phyloP scores from a whole-genome alignment of 805 yeast species.

The Cyberlindnera euphorbiiphila region DNA sequence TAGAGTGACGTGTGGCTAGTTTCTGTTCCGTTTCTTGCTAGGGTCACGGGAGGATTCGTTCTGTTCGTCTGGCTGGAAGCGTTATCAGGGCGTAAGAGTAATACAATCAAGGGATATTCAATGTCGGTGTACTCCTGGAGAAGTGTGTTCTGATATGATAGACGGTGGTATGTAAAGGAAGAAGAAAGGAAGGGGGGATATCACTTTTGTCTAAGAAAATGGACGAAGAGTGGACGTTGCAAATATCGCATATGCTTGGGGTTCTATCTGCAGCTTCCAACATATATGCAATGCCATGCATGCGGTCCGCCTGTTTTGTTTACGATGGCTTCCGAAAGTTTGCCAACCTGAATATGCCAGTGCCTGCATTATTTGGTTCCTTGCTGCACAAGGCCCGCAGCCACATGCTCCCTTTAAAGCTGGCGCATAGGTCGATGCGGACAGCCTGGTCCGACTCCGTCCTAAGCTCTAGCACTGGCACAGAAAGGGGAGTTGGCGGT shows the following conservation, averaged over 20 bases:
- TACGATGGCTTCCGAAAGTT: constrained; percentile 1
- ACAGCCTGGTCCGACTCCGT: no score
- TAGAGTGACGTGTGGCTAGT: constrained; percentile 9
- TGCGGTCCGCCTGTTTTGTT: background rate
- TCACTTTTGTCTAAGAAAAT: constrained; percentile 7
- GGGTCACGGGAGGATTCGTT: no score
- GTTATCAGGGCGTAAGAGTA: no score
- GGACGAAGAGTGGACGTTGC: constrained; percentile 10
- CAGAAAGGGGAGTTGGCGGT: constrained; percentile 5
- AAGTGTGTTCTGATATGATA: no score
- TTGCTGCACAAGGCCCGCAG: background rate
- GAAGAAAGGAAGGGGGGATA: background rate
- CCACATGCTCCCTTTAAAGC: no score
- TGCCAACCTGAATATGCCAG: background rate
- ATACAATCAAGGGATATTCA: no score
- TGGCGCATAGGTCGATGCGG: no score
- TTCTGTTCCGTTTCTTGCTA: no score
- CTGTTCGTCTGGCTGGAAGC: no score
- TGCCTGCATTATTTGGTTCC: background rate
- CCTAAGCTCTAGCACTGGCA: background rate
- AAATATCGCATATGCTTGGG: constrained; percentile 11
- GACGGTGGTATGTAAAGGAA: background rate
- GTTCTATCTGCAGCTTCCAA: constrained; percentile 5
- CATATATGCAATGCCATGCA: constrained; percentile 3
- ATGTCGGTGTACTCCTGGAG: no score